Percentiles rank a stretch among this genome's conserved stretches.
Conservation (phyloP, 2,329 filamentous ascomycete species). For the Pestalotiopsis sp. region DNA sequence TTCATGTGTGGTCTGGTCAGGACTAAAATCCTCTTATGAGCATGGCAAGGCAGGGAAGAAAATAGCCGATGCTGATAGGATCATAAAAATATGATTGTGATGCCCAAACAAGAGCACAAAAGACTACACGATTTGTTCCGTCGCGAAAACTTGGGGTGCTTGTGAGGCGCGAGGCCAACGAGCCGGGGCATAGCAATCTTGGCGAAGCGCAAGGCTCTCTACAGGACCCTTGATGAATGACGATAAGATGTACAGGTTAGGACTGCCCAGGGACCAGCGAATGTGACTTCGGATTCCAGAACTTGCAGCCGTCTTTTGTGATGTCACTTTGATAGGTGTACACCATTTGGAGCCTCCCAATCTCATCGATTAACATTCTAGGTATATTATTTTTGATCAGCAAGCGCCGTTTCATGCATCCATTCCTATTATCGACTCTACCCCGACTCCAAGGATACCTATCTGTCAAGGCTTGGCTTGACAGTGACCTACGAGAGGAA, state of each 20-base stretch:
- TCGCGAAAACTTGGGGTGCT: not conserved
- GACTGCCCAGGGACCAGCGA: not conserved
- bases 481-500: no score
- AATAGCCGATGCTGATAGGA: slow-evolving; percentile 13
- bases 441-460: no score
- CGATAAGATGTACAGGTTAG: not conserved
- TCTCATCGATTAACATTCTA: not conserved
- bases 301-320: not conserved
- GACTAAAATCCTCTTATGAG: slow-evolving; percentile 14
- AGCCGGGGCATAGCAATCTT: not conserved
- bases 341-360: not conserved
- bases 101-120: slow-evolving; percentile 9
- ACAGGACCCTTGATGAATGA: not conserved
- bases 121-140: not conserved
- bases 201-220: not conserved
- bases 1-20: slow-evolving; percentile 15
- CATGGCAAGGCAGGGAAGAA: slow-evolving; percentile 14
- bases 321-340: not conserved
- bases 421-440: no score
- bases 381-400: not conserved
- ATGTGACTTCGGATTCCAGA: not conserved
- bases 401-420: no score
- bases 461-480: no score
- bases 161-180: not conserved
- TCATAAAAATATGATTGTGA: slow-evolving; percentile 16